Conservation (phyloP, 2,329 filamentous ascomycete genomes). For the Bisporella sp. region DNA sequence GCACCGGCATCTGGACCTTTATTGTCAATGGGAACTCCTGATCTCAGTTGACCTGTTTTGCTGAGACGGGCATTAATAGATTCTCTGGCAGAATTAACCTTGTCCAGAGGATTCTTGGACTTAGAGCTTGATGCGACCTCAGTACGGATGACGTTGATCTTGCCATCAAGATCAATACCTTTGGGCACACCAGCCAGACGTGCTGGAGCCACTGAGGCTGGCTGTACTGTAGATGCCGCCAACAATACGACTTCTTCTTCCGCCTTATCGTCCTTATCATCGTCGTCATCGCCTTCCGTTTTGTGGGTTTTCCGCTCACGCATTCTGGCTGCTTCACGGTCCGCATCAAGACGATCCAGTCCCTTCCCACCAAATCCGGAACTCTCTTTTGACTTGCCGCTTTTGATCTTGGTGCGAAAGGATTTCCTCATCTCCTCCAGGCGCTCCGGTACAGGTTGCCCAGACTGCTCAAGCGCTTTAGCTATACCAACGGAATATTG, state of each 20-base stretch:
- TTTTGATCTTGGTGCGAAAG: constrained; percentile 86
- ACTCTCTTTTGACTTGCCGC: constrained; percentile 81
- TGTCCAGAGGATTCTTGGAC: constrained; percentile 66
- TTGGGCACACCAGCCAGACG: constrained; percentile 41
- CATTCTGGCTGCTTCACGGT: constrained; percentile 78
- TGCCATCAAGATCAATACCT: constrained; percentile 55
- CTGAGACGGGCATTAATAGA: constrained; percentile 88
- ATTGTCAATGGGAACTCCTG: constrained; percentile 94
- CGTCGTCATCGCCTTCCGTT: constrained; percentile 77
- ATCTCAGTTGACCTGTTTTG: constrained; percentile 80
- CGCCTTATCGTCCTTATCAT: constrained; percentile 64
- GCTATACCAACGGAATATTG: constrained; percentile 82
- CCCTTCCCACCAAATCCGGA: constrained; percentile 94
- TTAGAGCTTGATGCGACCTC: constrained; percentile 41
- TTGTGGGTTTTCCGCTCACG: constrained; percentile 86
- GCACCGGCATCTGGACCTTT: constrained; percentile 95
- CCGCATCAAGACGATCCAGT: constrained; percentile 82
- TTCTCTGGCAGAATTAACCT: constrained; percentile 82
- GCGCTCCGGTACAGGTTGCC: constrained; percentile 70
- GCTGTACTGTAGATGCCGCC: constrained; percentile 57
- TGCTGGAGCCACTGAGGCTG: constrained; percentile 39
- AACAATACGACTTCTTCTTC: constrained; percentile 64
- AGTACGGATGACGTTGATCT: constrained; percentile 67
- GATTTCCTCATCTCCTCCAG: constrained; percentile 59
- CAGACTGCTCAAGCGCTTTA: constrained; percentile 82